Conservation (phyloP, 345 rosid species). For the Gossypium rotundifolium region DNA sequence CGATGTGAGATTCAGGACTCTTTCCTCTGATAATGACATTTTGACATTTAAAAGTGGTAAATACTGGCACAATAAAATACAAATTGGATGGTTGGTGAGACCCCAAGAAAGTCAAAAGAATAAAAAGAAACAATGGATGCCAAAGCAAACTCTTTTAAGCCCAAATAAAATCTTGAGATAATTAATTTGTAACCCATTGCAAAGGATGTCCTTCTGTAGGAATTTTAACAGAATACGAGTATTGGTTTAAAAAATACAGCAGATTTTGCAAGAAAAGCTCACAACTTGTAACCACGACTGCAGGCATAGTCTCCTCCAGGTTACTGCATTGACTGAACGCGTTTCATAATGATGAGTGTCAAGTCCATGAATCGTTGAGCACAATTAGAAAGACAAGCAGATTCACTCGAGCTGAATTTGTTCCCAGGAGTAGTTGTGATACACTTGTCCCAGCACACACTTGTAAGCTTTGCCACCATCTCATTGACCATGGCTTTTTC, state of each 20-base stretch:
- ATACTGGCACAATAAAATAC: neutral
- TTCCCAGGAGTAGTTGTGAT: conserved; percentile 75
- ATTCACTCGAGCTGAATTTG: conserved; percentile 89
- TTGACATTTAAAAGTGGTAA: neutral
- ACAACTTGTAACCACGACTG: conserved; percentile 9
- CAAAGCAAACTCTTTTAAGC: neutral
- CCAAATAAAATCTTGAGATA: neutral
- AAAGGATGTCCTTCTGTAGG: neutral
- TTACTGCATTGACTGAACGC: conserved; percentile 71
- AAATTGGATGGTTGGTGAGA: neutral
- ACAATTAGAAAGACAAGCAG: conserved; percentile 66
- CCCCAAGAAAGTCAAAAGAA: neutral
- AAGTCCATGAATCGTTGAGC: conserved; percentile 79
- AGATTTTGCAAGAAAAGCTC: neutral
- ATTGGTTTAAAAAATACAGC: neutral
- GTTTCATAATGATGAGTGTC: conserved; percentile 69
- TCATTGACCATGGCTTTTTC: conserved; percentile 79
- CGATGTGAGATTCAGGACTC: too few relatives aligned
- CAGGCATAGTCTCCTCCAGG: neutral
- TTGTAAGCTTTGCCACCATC: conserved; percentile 74
- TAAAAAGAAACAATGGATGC: neutral
- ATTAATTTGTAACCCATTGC: neutral
- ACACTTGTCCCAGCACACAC: conserved; percentile 96
- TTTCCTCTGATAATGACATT: too few relatives aligned
- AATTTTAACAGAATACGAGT: neutral